Base-by-base conservation (phyloP, 176 grass and related monocot species). In the bread wheat (Triticum aestivum) region DNA sequence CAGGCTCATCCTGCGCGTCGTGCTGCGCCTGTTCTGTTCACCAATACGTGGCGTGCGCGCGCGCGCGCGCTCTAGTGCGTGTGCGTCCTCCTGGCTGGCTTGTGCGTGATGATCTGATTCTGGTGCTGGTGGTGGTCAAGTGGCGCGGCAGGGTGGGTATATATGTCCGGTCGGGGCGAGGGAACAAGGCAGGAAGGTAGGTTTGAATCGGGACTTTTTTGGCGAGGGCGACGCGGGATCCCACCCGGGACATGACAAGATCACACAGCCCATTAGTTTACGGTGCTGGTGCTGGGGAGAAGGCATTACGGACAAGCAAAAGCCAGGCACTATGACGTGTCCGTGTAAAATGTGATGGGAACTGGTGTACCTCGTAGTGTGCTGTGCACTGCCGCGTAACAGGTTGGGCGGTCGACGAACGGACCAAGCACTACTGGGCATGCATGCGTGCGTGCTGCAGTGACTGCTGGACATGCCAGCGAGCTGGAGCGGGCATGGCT, bases 141-240 rank as follows among this genome's bases (percentile, higher is more conserved):
- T 89, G 75, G 73, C 21, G 66, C 64, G 21, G 71, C 71, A 74
- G 71, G 63, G 83, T 0, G 87, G 4, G 69, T 33, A 4, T 69
- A 32, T 44, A 91, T 59, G 77, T 63, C 26, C 41, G 79, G 47
- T 51, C 56, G 39, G 41, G 68, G 76, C 65, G 51, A 86, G 69
- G 84, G 91, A 90, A 90, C 82, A 77, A 61, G 85, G 88, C 86
- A 87, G 83, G 90, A 92, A 88, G 90, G 88, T 89, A 88, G 83
- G 88, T 92, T 95, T 65, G 88, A 89, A 91, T 77, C 61, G 35
- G 10, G 61, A 18, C 69, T 84, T 87, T 88, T 90, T 84, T 83
- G 33, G 7, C 15, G 65, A 81, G 5, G 64, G 85, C 65, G 82
- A 92, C 66, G 75, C 61, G 58, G 18, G 75, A 91, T 94, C 47